Evolutionary conservation across 2,329 filamentous ascomycete species (phyloP).

Genomic region (Talaromyces rugulosus): DNA sequence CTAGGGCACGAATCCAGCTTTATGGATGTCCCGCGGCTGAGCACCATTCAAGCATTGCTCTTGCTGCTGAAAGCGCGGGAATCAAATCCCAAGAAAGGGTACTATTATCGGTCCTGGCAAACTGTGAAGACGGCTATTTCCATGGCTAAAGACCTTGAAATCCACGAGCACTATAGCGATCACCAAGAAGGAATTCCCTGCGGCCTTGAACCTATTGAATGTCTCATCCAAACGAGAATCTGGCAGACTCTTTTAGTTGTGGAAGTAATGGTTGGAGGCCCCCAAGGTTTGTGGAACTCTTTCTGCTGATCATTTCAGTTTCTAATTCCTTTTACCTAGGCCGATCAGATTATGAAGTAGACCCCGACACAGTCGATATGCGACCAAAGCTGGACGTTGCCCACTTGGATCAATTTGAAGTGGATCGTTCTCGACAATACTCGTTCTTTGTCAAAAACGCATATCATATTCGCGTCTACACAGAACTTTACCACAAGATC

Average conservation of each 20-base stretch:
- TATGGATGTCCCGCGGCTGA: slow-evolving; percentile 84
- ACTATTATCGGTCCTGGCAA: slow-evolving; percentile 98
- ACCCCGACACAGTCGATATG: slow-evolving; percentile 72
- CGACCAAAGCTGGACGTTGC: slow-evolving; percentile 59
- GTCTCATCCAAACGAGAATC: slow-evolving; percentile 75
- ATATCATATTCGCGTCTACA: slow-evolving; percentile 73
- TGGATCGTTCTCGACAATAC: slow-evolving; percentile 76
- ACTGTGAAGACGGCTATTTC: slow-evolving; percentile 85
- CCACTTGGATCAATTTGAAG: slow-evolving; percentile 70
- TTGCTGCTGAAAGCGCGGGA: slow-evolving; percentile 88
- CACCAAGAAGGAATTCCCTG: slow-evolving; percentile 72
- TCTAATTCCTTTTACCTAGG: slow-evolving; percentile 43
- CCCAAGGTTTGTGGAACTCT: slow-evolving; percentile 65
- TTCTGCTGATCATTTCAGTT: neutral
- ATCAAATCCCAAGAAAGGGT: slow-evolving; percentile 85
- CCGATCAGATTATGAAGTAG: slow-evolving; percentile 72
- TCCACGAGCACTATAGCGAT: slow-evolving; percentile 79
- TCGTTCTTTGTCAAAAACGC: slow-evolving; percentile 74
- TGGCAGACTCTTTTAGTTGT: slow-evolving; percentile 86
- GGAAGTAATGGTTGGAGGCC: slow-evolving; percentile 88
- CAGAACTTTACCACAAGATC: slow-evolving; percentile 67
- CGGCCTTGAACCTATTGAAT: slow-evolving; percentile 66
- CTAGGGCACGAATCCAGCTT: slow-evolving; percentile 86
- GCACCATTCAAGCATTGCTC: slow-evolving; percentile 84
- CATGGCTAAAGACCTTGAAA: slow-evolving; percentile 86